These are phyloP conservation scores for Candida maris DNA, from an alignment of 805 yeast species.

Conservation along the genomic window DNA sequence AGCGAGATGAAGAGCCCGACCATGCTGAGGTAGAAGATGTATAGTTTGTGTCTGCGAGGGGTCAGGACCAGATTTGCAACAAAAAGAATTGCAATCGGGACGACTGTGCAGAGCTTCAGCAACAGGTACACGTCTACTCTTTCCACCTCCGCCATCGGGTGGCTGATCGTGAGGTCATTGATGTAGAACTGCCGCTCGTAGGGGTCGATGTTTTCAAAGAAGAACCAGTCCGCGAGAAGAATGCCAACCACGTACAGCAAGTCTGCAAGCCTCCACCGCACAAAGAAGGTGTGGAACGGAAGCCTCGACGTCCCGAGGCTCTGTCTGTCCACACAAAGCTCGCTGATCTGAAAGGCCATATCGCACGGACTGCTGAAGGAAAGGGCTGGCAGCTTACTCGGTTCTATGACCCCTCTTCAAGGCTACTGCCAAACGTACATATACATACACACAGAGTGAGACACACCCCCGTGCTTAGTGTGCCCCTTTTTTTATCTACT, in stretches of 20 bases:
- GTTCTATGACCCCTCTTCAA: too few relatives aligned
- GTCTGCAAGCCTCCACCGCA: slow-evolving; percentile 29
- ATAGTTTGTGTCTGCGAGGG: slow-evolving; percentile 50
- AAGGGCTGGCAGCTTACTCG: too few relatives aligned
- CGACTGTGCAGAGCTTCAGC: slow-evolving; percentile 47
- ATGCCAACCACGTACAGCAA: slow-evolving; percentile 19
- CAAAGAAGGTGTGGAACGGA: slow-evolving; percentile 17
- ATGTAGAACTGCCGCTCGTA: slow-evolving; percentile 75
- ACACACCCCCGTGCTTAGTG: too few relatives aligned
- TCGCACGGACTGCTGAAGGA: neutral
- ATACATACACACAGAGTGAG: too few relatives aligned
- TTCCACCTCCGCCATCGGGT: slow-evolving; percentile 76
- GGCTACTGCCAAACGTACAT: too few relatives aligned
- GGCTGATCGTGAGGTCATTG: slow-evolving; percentile 72
- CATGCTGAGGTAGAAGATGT: slow-evolving; percentile 59
- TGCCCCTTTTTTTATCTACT: too few relatives aligned
- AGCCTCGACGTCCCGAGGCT: slow-evolving; percentile 22
- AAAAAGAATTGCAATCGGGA: slow-evolving; percentile 45
- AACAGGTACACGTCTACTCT: slow-evolving; percentile 59
- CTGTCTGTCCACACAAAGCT: slow-evolving; percentile 25
- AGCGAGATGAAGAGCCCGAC: slow-evolving; percentile 64
- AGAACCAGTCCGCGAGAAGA: slow-evolving; percentile 19
- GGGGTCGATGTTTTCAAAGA: slow-evolving; percentile 43
- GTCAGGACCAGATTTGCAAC: slow-evolving; percentile 33
- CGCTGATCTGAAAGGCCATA: slow-evolving; percentile 15